Conservation (phyloP, 345 rosid species). For the Camelina hispida region DNA sequence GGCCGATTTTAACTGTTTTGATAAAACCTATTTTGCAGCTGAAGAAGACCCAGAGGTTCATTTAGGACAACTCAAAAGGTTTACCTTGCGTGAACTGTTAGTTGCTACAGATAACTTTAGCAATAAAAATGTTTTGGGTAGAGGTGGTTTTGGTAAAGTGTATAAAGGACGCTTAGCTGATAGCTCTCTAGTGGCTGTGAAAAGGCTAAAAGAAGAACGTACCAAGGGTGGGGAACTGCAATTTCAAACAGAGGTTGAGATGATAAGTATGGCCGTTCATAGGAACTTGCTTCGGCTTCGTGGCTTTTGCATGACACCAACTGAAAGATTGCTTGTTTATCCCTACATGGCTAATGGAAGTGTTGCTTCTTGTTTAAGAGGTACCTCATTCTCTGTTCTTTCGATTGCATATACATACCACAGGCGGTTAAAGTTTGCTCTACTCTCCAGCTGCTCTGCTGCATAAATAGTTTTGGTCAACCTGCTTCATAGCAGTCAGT, state of each 20-base stretch:
- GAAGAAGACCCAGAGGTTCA: slow-evolving; percentile 94
- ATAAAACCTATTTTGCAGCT: slow-evolving; percentile 54
- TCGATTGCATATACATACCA: background rate
- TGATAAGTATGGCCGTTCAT: slow-evolving; percentile 97
- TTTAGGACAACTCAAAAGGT: slow-evolving; percentile 89
- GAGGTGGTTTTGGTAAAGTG: slow-evolving; percentile 93
- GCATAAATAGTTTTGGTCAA: background rate
- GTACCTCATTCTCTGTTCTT: slow-evolving; percentile 41
- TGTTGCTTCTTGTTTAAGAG: slow-evolving; percentile 94
- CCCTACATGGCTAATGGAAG: slow-evolving; percentile 94
- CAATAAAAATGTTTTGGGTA: slow-evolving; percentile 70
- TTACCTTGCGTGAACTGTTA: slow-evolving; percentile 81
- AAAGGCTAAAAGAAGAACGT: slow-evolving; percentile 89
- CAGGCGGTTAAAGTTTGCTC: background rate
- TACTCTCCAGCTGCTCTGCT: background rate
- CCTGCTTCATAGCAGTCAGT: background rate
- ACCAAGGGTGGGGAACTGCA: slow-evolving; percentile 86
- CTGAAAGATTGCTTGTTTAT: slow-evolving; percentile 90
- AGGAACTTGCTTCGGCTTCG: slow-evolving; percentile 81
- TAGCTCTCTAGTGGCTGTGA: slow-evolving; percentile 80
- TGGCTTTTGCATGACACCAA: slow-evolving; percentile 96
- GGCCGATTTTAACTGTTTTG: background rate
- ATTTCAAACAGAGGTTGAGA: slow-evolving; percentile 94
- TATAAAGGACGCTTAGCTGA: slow-evolving; percentile 87
- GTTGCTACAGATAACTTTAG: slow-evolving; percentile 87